These are phyloP conservation scores for Ogataea zsoltii DNA, from an alignment of 805 yeast species.

Conservation along the genomic window DNA sequence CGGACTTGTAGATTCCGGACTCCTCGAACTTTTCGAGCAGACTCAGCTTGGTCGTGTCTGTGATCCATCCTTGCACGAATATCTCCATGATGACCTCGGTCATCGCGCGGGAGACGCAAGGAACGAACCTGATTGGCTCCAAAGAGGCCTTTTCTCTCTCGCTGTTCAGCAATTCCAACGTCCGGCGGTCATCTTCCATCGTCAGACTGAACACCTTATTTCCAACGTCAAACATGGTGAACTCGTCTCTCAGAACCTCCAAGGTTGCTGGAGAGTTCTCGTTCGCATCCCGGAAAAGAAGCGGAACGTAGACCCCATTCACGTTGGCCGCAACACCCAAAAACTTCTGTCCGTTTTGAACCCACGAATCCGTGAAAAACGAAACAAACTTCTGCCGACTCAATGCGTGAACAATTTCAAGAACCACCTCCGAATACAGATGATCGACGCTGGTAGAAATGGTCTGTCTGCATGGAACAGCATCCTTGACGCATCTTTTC, in stretches of 20 bases:
- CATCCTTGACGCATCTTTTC: too few relatives aligned
- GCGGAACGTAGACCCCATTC: not conserved
- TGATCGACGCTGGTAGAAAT: too few relatives aligned
- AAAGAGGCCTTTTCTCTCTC: too few relatives aligned
- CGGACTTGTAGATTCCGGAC: not conserved
- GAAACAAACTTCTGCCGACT: not conserved
- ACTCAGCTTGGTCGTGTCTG: too few relatives aligned
- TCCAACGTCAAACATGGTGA: not conserved
- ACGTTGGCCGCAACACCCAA: not conserved
- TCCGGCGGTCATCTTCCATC: not conserved
- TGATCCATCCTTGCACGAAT: not conserved
- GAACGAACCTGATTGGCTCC: not conserved
- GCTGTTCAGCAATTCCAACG: not conserved
- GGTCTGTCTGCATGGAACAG: too few relatives aligned
- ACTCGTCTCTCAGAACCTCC: too few relatives aligned
- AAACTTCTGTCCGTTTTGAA: not conserved
- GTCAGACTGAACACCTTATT: not conserved
- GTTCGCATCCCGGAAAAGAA: too few relatives aligned
- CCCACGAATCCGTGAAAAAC: not conserved
- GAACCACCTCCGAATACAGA: too few relatives aligned
- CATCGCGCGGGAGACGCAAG: conserved; percentile 2
- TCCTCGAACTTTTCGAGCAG: not conserved
- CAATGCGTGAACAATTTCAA: not conserved
- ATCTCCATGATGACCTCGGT: not conserved
- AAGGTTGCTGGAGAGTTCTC: too few relatives aligned